Evolutionary conservation across 1,139 yeast species (phyloP).

Genomic region (Geotrichum fermentans): DNA sequence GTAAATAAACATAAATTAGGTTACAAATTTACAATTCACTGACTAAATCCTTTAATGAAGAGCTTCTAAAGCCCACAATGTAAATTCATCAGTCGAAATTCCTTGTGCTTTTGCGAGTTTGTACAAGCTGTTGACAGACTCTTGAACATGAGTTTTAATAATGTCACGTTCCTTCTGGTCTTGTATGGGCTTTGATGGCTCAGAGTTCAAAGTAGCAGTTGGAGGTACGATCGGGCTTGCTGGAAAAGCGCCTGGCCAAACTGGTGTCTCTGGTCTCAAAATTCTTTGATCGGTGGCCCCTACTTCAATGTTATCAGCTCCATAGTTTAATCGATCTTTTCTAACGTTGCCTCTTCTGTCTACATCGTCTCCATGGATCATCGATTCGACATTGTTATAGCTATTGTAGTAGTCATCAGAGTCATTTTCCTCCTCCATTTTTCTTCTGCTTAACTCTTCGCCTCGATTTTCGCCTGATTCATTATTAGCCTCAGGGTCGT

Average conservation of each 20-base stretch:
- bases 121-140: conserved; percentile 9
- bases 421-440: conserved; percentile 16
- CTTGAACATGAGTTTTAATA: conserved; percentile 10
- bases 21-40: neutral
- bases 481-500: neutral
- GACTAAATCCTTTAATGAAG: neutral
- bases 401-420: conserved; percentile 20
- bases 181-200: neutral
- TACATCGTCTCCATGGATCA: conserved; percentile 21
- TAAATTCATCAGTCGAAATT: conserved; percentile 4
- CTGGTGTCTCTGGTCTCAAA: too few species aligned
- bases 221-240: too few species aligned
- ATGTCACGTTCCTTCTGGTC: neutral
- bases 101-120: conserved; percentile 14
- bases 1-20: conserved; percentile 2
- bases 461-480: neutral
- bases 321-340: neutral
- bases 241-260: too few species aligned
- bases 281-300: neutral
- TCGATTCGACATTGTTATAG: conserved; percentile 21
- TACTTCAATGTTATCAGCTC: neutral
- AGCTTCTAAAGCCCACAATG: conserved; percentile 5
- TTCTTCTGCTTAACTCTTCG: neutral
- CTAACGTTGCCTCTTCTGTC: neutral
- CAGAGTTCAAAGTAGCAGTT: neutral